Conservation (phyloP, 176 grass and related monocot species). For the Stipa capillata region DNA sequence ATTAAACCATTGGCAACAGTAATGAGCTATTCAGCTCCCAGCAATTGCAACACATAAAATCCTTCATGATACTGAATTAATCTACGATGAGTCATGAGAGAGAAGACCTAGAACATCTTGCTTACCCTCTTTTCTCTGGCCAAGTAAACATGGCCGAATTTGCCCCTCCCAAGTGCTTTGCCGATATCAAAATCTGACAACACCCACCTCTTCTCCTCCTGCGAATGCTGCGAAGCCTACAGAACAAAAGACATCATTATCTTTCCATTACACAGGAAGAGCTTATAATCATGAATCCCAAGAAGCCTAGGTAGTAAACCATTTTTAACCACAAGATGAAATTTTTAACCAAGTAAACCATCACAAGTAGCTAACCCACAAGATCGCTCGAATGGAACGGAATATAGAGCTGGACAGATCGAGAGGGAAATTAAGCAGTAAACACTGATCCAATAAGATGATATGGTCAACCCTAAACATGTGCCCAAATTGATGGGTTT, state of each 20-base stretch:
- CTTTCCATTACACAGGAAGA: background rate
- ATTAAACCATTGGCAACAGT: background rate
- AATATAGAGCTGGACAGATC: background rate
- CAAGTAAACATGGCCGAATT: slow-evolving; percentile 92
- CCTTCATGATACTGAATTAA: background rate
- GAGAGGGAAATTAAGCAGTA: background rate
- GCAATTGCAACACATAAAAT: background rate
- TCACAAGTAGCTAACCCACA: background rate
- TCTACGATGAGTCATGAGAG: background rate
- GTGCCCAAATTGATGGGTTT: background rate
- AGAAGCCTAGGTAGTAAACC: background rate
- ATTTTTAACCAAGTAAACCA: slow-evolving; percentile 10
- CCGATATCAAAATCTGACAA: slow-evolving; percentile 81
- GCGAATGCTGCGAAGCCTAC: slow-evolving; percentile 23
- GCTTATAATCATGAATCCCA: background rate
- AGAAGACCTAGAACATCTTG: background rate
- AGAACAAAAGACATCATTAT: background rate
- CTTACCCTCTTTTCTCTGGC: slow-evolving; percentile 87
- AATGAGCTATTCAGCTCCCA: background rate
- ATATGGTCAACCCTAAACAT: background rate
- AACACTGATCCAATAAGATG: background rate
- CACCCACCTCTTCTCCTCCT: slow-evolving; percentile 71
- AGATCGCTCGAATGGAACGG: background rate
- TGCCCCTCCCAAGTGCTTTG: slow-evolving; percentile 85
- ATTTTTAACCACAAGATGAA: background rate